phyloP scores from a whole-genome alignment of 352 stramenopile species.

The Hyaloperonospora brassicae region DNA sequence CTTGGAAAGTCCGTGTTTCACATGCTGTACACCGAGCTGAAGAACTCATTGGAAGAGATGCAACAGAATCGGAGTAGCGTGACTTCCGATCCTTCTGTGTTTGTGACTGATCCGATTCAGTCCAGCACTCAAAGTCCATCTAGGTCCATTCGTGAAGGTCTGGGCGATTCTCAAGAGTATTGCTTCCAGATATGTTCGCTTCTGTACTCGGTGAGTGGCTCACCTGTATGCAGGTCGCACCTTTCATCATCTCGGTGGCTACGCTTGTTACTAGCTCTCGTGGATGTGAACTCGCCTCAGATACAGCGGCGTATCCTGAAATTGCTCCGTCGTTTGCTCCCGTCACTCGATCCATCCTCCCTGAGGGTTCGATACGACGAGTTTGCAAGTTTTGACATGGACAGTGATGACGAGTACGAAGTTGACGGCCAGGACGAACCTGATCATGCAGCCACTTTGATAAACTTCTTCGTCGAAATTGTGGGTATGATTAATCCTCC shows the following conservation, averaged over 20 bases:
- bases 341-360: slow-evolving; percentile 52
- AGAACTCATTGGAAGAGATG: slow-evolving; percentile 78
- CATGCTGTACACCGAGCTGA: slow-evolving; percentile 87
- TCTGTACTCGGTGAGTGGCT: slow-evolving; percentile 82
- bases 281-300: slow-evolving; percentile 59
- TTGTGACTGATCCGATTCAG: slow-evolving; percentile 25
- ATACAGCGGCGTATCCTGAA: slow-evolving; percentile 82
- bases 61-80: slow-evolving; percentile 27
- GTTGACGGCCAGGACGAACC: slow-evolving; percentile 36
- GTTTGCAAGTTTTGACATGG: slow-evolving; percentile 67
- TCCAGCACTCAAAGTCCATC: too few relatives aligned
- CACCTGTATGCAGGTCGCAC: slow-evolving; percentile 68
- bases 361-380: slow-evolving; percentile 62
- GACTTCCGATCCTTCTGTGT: slow-evolving; percentile 29
- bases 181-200: slow-evolving; percentile 86
- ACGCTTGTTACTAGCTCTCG: slow-evolving; percentile 67
- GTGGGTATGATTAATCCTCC: slow-evolving; percentile 59
- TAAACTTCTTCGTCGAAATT: slow-evolving; percentile 76
- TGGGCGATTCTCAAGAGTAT: slow-evolving; percentile 73
- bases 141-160: slow-evolving; percentile 12
- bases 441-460: slow-evolving; percentile 55
- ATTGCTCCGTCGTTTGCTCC: slow-evolving; percentile 69
- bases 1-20: slow-evolving; percentile 87
- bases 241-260: slow-evolving; percentile 81
- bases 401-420: slow-evolving; percentile 78